Base-by-base conservation (phyloP, 257 asterid species). In the Ilex aquifolium region DNA sequence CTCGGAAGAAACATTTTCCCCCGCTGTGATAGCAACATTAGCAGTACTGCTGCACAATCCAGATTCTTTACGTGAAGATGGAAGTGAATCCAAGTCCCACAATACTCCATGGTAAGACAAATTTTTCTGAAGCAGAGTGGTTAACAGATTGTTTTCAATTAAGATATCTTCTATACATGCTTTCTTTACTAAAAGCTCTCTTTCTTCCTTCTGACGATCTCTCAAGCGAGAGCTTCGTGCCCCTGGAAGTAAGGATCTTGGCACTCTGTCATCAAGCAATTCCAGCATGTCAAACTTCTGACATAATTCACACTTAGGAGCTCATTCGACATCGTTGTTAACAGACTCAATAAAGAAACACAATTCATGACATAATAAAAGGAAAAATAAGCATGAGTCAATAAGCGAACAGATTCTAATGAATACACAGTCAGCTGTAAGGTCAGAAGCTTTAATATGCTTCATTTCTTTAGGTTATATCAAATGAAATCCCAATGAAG, bases 221-320 rank as follows among this genome's bases (percentile, higher is more conserved):
- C 85, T 87, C 65, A 73, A 75, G 60, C 99, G 97, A 52, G 96
- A 93, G 84, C 86, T 85, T 72, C 97, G 79, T 67, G 80, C 95
- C 51, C 96, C 97, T 54, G 95, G 96, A 44, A 92, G 76, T 68
- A 92, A 82, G 65, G 96, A 85, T 83, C 95, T 87, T 65, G 99
- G 99, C 71, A 93, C 81, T 78, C 99, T 93, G 97, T 63, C 55
- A 79, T 58, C 76, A 76, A 70, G 50, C 48, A 64, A 62, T 67
- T 63, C 65, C 62, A 72, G 15, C 56, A 17, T 59, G 71, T 71
- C 66, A 77, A 80, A 51, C 31, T 57, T 67, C 55, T 56, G 16
- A 51, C 36, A 42, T 40, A 31, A 46, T 32, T 54, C 32, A 56
- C 51, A 52, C 29, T 50, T 11, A 14, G n/a, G n/a, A 46, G 52